phyloP scores from a whole-genome alignment of 306 rosid species.

The Fragaria ananassa region DNA sequence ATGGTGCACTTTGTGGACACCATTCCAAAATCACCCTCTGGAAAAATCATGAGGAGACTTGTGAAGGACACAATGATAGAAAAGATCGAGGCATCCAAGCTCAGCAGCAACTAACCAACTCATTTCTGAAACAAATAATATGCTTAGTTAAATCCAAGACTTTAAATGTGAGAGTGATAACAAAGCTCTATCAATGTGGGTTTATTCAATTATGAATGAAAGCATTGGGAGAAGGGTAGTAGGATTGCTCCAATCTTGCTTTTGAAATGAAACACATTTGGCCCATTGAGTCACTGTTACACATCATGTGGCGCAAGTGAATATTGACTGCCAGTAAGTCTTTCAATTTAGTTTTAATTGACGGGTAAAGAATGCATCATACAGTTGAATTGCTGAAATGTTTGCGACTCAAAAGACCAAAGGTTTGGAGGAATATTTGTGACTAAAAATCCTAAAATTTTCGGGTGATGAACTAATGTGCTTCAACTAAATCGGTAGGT shows the following conservation, averaged over 20 bases:
- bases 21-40: slow-evolving; percentile 90
- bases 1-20: slow-evolving; percentile 69
- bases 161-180: background rate
- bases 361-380: background rate
- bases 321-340: background rate
- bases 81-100: slow-evolving; percentile 34
- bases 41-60: slow-evolving; percentile 85
- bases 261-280: background rate
- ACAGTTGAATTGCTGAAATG: background rate
- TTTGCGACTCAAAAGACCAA: too few species aligned
- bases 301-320: background rate
- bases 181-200: background rate
- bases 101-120: background rate
- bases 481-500: too few species aligned
- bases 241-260: background rate
- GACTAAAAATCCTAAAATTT: background rate
- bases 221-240: background rate
- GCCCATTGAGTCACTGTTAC: background rate
- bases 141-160: background rate
- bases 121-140: background rate
- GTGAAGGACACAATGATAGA: slow-evolving; percentile 53
- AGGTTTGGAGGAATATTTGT: background rate
- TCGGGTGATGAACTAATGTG: too few species aligned
- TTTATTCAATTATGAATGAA: background rate
- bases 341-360: background rate